Evolutionary conservation across 345 rosid species (phyloP), one percentile per base, ranked within the genome.

Genomic region (Psidium guajava): DNA sequence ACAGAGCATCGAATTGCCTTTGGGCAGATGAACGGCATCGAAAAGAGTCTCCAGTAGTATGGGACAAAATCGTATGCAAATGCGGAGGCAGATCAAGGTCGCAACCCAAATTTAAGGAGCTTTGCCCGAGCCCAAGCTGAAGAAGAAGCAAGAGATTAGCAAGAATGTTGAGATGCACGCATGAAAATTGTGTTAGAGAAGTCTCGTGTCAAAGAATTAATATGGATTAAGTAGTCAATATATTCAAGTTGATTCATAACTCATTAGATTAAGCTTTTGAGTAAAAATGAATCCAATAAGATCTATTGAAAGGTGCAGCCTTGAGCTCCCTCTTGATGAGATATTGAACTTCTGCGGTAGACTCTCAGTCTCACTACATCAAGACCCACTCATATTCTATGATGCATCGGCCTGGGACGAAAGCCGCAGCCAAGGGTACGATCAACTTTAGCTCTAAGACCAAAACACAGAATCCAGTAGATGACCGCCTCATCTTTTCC

Each of bases 401-500:
- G 85, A 69, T 88, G 89, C 44, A 92, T 91, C 73, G 92, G 89
- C 85, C 91, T 47, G 87, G 90, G 64, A 91, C 89, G 42, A 93
- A 86, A 54, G 92, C 88, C 24, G 88, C 88, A 14, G 89, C 69
- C 85, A 27, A 91, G 87, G 32, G 90, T n/a, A 50, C 86, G 91
- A 83, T 93, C 91, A 11, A 90, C 87, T 86, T 88, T 84, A 56
- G 93, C 75, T 91, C 90, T 82, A 92, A 89, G 22, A 86, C 86
- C 91, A 91, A 84, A 73, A 93, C 36, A 80, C 47, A 81, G 25
- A 92, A 56, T 55, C 94, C 96, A 12, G 86, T 86, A 40, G 90
- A 57, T 74, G 92, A 90, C 28, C 86, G 91, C 85, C 91, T 92
- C 83, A 88, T 91, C 83, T 89, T 92, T 75, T 86, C 91, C 95